Percentiles rank a stretch among this genome's conserved stretches.
Evolutionary conservation across 1,139 yeast species (phyloP).

Genomic region (Spathaspora sp.): DNA sequence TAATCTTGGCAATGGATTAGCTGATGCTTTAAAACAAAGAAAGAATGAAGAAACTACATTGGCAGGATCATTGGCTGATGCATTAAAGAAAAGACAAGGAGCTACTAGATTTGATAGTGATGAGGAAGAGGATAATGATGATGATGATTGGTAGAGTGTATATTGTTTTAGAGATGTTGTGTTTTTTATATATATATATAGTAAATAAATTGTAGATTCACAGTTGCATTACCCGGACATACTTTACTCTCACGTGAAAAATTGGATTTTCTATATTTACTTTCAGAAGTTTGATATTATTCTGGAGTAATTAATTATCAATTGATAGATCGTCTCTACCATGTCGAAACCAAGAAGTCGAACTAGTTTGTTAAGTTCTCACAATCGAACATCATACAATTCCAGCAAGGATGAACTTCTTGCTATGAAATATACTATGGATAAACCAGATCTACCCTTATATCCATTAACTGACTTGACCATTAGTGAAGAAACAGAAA

Average conservation of each 20-base stretch:
- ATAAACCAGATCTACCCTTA: conserved; percentile 32
- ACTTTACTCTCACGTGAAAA: too few species aligned
- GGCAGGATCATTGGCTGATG: conserved; percentile 89
- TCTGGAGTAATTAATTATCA: neutral
- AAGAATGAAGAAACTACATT: conserved; percentile 62
- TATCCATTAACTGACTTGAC: conserved; percentile 35
- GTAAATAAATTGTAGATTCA: neutral
- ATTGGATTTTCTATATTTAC: too few species aligned
- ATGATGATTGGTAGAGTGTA: conserved; percentile 36
- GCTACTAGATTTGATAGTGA: conserved; percentile 73
- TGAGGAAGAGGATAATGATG: conserved; percentile 69
- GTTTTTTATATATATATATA: conserved; percentile 1
- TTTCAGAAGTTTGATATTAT: neutral
- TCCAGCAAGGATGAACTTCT: conserved; percentile 35
- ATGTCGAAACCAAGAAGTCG: conserved; percentile 40
- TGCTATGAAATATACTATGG: conserved; percentile 38
- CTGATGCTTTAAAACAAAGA: conserved; percentile 71
- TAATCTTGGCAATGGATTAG: conserved; percentile 62
- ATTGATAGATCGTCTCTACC: neutral
- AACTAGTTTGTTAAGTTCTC: conserved; percentile 35
- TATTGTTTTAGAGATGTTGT: neutral
- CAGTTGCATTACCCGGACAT: too few species aligned
- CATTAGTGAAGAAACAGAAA: conserved; percentile 4
- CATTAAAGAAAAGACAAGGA: conserved; percentile 80
- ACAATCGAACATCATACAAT: conserved; percentile 21